Evolutionary conservation across 2,329 filamentous ascomycete genomes (phyloP), one percentile per base, ranked within the genome.

Genomic region (Diplocarpon rosae): DNA sequence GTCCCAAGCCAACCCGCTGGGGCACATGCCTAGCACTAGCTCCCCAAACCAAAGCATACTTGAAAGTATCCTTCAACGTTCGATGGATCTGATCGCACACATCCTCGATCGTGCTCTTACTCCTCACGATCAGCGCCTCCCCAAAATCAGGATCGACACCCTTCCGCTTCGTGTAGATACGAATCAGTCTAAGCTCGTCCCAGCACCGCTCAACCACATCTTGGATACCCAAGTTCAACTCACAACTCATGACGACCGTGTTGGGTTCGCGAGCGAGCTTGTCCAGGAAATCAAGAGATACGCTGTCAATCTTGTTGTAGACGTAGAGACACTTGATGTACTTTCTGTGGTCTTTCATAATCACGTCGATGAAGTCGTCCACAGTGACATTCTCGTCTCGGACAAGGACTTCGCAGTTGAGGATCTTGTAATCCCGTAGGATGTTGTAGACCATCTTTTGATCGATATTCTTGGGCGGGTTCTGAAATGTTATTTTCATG

Each of bases 361-460:
- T 95, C 50, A 95, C 88, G 65, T 98, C 92, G 68, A 98, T 98
- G 65, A 98, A 85, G 66, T 98, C 90, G 68, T 98, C 92, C 30
- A 98, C 88, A 1, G 92, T 96, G 33, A 84, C 87, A 62, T 93
- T 80, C 61, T 98, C 92, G 62, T 98, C 92, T 57, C 92, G 84
- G 13, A 98, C 79, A 16, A 98, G 76, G 1, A 98, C 89, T 65
- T 98, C 92, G 66, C 85, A 92, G 70, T 98, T 98, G 48, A 98
- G 77, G 57, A 98, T 88, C 70, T 95, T 95, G 78, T 98, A 98
- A 72, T 98, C 92, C 55, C 87, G 83, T 40, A 98, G 73, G 61
- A 98, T 95, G 69, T 95, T 95, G 72, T 83, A 94, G 48, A 98
- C 73, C 85, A 98, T 95, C 69, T 93, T 95, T 65, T 98, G 90